A percentile compares a stretch with the other conserved stretches of the same genome.
These are phyloP conservation scores for Neofusicoccum kwambonambiense DNA, from an alignment of 2,329 filamentous ascomycete species.

Conservation along the genomic window DNA sequence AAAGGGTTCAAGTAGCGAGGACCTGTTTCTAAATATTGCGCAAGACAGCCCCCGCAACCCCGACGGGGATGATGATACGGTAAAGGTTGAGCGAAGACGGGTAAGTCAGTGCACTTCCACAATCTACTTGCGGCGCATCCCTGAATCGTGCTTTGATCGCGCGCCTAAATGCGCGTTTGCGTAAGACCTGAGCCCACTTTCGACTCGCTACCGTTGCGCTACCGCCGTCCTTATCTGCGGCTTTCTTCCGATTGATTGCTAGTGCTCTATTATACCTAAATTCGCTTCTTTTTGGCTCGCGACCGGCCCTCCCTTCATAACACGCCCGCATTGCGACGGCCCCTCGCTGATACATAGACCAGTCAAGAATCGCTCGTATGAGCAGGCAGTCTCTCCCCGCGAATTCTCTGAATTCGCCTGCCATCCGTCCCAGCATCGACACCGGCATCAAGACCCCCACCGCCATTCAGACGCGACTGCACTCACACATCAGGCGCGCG, in stretches of 20 bases:
- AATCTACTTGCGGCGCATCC: conserved; percentile 11
- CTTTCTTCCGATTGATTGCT: conserved; percentile 8
- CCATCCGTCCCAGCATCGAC: conserved; percentile 25
- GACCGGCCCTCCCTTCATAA: conserved; percentile 13
- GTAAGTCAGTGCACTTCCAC: conserved; percentile 26
- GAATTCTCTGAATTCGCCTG: conserved; percentile 27
- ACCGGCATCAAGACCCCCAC: conserved; percentile 30
- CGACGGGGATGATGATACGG: conserved; percentile 25
- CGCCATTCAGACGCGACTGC: conserved; percentile 28
- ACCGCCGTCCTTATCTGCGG: conserved; percentile 6
- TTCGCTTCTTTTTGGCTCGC: conserved; percentile 7
- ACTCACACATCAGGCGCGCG: conserved; percentile 29
- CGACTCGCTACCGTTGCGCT: not conserved
- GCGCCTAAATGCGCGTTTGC: conserved; percentile 13
- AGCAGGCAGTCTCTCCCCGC: conserved; percentile 37
- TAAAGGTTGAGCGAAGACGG: conserved; percentile 32
- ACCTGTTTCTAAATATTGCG: conserved; percentile 45
- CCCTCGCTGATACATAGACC: conserved; percentile 12
- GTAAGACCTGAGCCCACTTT: conserved; percentile 10
- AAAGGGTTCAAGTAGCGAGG: conserved; percentile 27
- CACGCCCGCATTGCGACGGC: not conserved
- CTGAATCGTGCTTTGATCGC: conserved; percentile 15
- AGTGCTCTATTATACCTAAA: not conserved
- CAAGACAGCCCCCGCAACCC: conserved; percentile 32
- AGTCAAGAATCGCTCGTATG: conserved; percentile 39